Base-by-base conservation (phyloP, 768 basidiomycete species). In the Scleroderma bovista region DNA sequence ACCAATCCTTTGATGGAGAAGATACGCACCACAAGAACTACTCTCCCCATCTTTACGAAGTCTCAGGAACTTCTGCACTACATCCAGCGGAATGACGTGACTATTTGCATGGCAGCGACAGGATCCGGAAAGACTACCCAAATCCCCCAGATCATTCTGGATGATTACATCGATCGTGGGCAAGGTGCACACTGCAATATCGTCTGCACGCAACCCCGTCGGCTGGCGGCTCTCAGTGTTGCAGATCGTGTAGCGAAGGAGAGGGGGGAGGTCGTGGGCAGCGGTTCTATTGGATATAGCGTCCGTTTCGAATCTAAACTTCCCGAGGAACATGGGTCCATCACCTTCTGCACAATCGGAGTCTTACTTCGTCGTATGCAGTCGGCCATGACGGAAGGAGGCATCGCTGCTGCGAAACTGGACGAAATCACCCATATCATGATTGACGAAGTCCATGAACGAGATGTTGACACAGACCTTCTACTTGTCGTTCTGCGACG, bases 101-200 rank as follows among this genome's bases (percentile, higher is more conserved):
- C 88, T 1, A 83, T 95, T 57, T 83, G 86, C 57, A 87, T 92
- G 84, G 91, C 91, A 42, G 81, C 87, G 7, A 93, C 93, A 2
- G 91, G 92, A 32, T 93, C 90, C 1, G 92, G 93, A 1, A 96
- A 96, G 72, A 95, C 92, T 7, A 96, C 93, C 0, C 94, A 97
- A 66, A 80, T 96, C 22, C 94, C 94, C 6, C 94, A 96, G 65
- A 75, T 96, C 42, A 83, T 96, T 54, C 75, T 97, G 44, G 93
- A 97, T 59, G 78, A 87, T 38, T 84, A 77, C 60, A 93, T 93
- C 51, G 73, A 83, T 16, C 71, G 75, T 15, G 88, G 83, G n/a
- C 73, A 88, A 48, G 94, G 94, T 15, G 83, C 89, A 1, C 68
- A 72, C 44, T 95, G 92, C 69, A 95, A 96, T 62, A 78, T 97